Evolutionary conservation across 2,329 filamentous ascomycete genomes (phyloP).

Genomic region (Didymella arachidicola): DNA sequence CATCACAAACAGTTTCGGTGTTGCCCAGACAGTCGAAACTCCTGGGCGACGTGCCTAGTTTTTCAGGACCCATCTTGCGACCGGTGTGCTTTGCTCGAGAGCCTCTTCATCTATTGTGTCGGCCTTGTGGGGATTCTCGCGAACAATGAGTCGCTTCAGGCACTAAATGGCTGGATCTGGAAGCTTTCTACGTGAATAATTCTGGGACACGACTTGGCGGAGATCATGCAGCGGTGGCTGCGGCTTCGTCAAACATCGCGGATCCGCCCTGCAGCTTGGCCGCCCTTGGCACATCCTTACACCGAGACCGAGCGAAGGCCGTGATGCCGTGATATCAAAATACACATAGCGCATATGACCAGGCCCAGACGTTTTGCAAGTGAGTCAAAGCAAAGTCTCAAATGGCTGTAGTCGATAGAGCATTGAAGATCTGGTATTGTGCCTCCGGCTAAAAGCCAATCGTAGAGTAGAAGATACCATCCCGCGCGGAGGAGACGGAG

Average conservation of each 20-base stretch:
- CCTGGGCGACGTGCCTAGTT: constrained; percentile 21
- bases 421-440: neutral
- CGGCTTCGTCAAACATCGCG: constrained; percentile 22
- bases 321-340: neutral
- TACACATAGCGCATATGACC: neutral
- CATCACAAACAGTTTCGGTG: constrained; percentile 18
- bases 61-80: constrained; percentile 12
- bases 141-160: constrained; percentile 16
- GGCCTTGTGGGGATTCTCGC: constrained; percentile 24
- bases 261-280: constrained; percentile 16
- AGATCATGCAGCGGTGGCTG: constrained; percentile 23
- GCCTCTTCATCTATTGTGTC: constrained; percentile 20
- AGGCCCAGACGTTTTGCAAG: neutral
- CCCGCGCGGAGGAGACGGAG: neutral
- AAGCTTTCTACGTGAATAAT: constrained; percentile 20
- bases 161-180: constrained; percentile 23
- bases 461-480: neutral
- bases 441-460: neutral
- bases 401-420: neutral
- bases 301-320: constrained; percentile 15
- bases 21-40: constrained; percentile 19
- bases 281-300: constrained; percentile 12
- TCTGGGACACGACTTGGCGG: constrained; percentile 16
- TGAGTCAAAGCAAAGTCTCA: neutral
- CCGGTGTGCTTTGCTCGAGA: constrained; percentile 7